Evolutionary conservation across 305 asterid genomes (phyloP).

Genomic region (Stenogyne calaminthoides): DNA sequence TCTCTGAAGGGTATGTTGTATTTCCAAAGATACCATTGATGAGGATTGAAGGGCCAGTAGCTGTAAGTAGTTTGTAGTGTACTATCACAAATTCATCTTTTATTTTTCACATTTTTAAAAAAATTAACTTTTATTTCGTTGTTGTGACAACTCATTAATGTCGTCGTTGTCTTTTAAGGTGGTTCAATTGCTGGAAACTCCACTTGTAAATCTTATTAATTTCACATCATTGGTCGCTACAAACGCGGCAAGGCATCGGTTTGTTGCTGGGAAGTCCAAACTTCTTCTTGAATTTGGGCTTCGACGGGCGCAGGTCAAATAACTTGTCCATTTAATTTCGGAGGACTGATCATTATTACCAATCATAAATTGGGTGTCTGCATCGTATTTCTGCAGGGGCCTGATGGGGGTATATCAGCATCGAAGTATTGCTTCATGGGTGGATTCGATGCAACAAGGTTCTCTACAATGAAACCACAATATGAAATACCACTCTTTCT

Average conservation of each 20-base stretch:
- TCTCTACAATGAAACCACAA: slow-evolving; percentile 19
- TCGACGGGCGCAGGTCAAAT: slow-evolving; percentile 83
- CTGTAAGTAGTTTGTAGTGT: slow-evolving; percentile 63
- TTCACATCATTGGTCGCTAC: slow-evolving; percentile 95
- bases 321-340: slow-evolving; percentile 21
- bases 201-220: slow-evolving; percentile 86
- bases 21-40: slow-evolving; percentile 94
- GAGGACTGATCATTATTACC: slow-evolving; percentile 11
- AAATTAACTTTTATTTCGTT: slow-evolving; percentile 15
- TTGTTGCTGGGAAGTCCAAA: slow-evolving; percentile 96
- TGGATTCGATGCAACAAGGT: slow-evolving; percentile 99
- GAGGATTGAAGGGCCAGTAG: slow-evolving; percentile 98
- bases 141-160: slow-evolving; percentile 17
- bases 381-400: slow-evolving; percentile 64
- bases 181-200: slow-evolving; percentile 95
- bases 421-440: slow-evolving; percentile 97
- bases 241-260: slow-evolving; percentile 97
- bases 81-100: background rate
- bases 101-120: background rate
- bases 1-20: slow-evolving; percentile 91
- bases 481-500: slow-evolving; percentile 4
- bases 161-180: slow-evolving; percentile 56
- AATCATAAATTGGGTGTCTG: slow-evolving; percentile 24
- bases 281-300: slow-evolving; percentile 93
- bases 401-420: slow-evolving; percentile 98